phyloP scores from a whole-genome alignment of 805 yeast species.

The Ogataea trehalophila region DNA sequence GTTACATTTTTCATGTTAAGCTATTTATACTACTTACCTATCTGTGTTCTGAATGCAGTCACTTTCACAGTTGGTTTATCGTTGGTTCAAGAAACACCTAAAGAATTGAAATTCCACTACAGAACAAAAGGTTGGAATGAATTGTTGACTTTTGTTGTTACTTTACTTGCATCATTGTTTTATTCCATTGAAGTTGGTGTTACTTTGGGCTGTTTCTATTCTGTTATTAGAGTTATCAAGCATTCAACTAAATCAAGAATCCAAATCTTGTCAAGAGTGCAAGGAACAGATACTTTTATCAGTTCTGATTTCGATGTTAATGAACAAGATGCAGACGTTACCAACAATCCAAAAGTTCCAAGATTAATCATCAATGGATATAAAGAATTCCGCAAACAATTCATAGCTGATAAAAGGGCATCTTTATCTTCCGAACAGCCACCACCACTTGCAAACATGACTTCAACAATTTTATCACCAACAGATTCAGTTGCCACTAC shows the following conservation, averaged over 20 bases:
- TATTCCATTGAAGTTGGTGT: slow-evolving; percentile 89
- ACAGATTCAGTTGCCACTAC: slow-evolving; percentile 4
- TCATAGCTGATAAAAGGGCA: slow-evolving; percentile 8
- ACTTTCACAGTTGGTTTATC: slow-evolving; percentile 74
- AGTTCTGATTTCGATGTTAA: slow-evolving; percentile 58
- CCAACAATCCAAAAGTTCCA: slow-evolving; percentile 2
- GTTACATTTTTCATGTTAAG: slow-evolving; percentile 58
- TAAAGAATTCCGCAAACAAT: slow-evolving; percentile 20
- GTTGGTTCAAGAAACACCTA: slow-evolving; percentile 79
- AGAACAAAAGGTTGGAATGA: slow-evolving; percentile 74
- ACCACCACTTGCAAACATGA: too few relatives aligned
- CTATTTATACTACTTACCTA: slow-evolving; percentile 68
- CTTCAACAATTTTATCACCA: too few relatives aligned
- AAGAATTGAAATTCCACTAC: slow-evolving; percentile 70
- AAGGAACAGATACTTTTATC: slow-evolving; percentile 55
- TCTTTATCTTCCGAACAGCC: background rate
- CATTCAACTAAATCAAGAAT: slow-evolving; percentile 80
- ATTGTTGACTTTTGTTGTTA: slow-evolving; percentile 59
- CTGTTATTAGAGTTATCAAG: slow-evolving; percentile 71
- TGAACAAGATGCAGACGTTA: background rate
- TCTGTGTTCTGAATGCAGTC: slow-evolving; percentile 73
- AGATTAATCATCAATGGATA: slow-evolving; percentile 22
- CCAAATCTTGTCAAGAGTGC: slow-evolving; percentile 71
- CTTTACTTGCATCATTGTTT: slow-evolving; percentile 57
- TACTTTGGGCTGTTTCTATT: slow-evolving; percentile 77